These are phyloP conservation scores for Metrosideros polymorpha DNA, from an alignment of 441 rosid species.

Conservation along the genomic window DNA sequence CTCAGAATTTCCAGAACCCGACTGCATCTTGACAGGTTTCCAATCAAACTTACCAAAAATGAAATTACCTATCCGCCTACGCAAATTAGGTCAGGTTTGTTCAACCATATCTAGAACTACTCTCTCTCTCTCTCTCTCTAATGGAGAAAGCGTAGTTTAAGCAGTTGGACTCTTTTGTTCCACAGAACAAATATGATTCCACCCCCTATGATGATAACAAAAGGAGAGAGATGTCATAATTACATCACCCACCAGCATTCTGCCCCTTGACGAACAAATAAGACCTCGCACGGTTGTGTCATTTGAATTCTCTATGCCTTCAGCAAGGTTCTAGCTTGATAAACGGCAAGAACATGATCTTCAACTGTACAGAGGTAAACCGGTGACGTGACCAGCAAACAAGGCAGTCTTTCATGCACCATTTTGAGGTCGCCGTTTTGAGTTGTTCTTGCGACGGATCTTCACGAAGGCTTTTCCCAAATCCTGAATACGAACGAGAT, in stretches of 20 bases:
- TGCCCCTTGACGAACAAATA: neutral
- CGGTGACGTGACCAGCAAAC: neutral
- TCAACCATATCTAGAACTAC: neutral
- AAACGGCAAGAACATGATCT: neutral
- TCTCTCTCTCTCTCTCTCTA: neutral
- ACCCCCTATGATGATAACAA: neutral
- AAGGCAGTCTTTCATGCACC: neutral
- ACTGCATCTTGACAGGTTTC: neutral
- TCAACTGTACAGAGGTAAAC: neutral
- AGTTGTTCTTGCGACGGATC: conserved; percentile 73
- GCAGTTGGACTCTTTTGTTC: neutral
- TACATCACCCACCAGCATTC: neutral
- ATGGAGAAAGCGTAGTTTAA: neutral
- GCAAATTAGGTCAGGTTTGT: neutral
- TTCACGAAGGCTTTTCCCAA: conserved; percentile 55
- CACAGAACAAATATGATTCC: neutral
- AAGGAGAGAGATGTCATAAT: neutral
- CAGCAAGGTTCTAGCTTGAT: neutral
- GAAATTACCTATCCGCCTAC: neutral
- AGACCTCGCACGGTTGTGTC: neutral
- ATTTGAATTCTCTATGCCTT: neutral
- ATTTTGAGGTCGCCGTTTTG: conserved; percentile 31
- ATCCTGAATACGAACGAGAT: conserved; percentile 27
- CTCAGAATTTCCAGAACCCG: neutral
- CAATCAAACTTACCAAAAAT: neutral